Percentiles rank a stretch among this genome's conserved stretches.
Evolutionary conservation across 805 yeast genomes (phyloP).

Genomic region (Saturnispora zaruensis): DNA sequence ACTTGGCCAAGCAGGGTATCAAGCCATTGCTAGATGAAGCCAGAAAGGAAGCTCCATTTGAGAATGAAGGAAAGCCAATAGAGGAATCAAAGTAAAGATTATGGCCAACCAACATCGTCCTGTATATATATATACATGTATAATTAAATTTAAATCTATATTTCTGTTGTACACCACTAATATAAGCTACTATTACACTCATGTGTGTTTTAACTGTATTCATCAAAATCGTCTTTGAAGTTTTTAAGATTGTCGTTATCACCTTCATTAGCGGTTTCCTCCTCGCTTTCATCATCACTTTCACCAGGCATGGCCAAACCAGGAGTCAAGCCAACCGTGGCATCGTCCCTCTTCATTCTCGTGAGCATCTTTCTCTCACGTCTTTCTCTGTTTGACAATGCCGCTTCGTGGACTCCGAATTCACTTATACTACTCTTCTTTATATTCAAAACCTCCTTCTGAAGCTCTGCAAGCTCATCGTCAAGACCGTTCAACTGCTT

Average conservation of each 20-base stretch:
- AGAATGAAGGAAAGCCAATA: constrained; percentile 46
- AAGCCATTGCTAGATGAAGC: constrained; percentile 82
- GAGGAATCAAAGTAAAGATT: constrained; percentile 2
- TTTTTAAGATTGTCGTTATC: neutral
- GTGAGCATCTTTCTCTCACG: constrained; percentile 30
- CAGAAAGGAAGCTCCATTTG: constrained; percentile 82
- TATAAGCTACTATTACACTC: neutral
- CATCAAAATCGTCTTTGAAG: constrained; percentile 26
- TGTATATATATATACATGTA: constrained; percentile 5
- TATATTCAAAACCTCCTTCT: constrained; percentile 35
- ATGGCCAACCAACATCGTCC: neutral
- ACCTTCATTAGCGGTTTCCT: constrained; percentile 10
- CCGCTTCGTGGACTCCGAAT: constrained; percentile 5
- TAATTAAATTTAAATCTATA: neutral
- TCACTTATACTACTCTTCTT: constrained; percentile 26
- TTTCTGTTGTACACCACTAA: neutral
- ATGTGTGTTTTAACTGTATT: constrained; percentile 17
- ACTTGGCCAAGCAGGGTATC: constrained; percentile 64
- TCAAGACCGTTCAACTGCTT: constrained; percentile 29
- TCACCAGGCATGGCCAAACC: constrained; percentile 78
- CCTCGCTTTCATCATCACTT: constrained; percentile 39
- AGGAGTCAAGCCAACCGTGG: constrained; percentile 66
- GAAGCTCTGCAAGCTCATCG: constrained; percentile 35
- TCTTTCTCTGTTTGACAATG: constrained; percentile 18
- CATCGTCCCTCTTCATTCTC: constrained; percentile 35